Percentiles rank a stretch among this genome's conserved stretches.
phyloP scores from a whole-genome alignment of 371 early-diverging fungal genomes.

The Gilbertella persicaria region DNA sequence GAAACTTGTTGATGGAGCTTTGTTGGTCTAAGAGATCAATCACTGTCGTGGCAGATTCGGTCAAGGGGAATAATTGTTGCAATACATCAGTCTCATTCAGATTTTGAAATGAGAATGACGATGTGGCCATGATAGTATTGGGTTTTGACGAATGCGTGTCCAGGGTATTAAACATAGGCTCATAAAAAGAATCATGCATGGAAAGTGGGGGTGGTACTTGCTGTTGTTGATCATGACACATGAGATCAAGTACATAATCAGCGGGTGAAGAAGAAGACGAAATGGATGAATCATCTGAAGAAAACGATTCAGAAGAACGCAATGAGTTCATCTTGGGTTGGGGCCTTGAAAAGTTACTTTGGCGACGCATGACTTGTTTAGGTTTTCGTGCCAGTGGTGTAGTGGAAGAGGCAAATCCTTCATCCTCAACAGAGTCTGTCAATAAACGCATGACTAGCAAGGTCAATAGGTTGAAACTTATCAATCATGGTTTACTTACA shows the following conservation, averaged over 20 bases:
- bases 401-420: constrained; percentile 17
- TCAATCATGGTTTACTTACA: constrained; percentile 37
- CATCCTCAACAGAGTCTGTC: constrained; percentile 48
- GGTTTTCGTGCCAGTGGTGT: constrained; percentile 9
- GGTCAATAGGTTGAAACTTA: not conserved
- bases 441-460: constrained; percentile 56
- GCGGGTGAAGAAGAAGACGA: constrained; percentile 43
- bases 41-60: not conserved
- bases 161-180: constrained; percentile 20
- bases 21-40: constrained; percentile 4
- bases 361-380: constrained; percentile 5
- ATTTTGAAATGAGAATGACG: constrained; percentile 16
- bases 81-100: constrained; percentile 9
- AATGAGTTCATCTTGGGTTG: constrained; percentile 9
- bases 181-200: constrained; percentile 30
- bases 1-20: not conserved
- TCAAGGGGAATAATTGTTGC: constrained; percentile 13
- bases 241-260: constrained; percentile 48
- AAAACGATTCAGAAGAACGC: constrained; percentile 25
- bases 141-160: no score
- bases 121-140: no score
- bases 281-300: constrained; percentile 47
- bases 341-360: constrained; percentile 5
- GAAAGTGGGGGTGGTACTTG: no score
- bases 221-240: constrained; percentile 33